phyloP scores from a whole-genome alignment of 192 early-diverging fungal genomes.

The Coemansia sp. region DNA sequence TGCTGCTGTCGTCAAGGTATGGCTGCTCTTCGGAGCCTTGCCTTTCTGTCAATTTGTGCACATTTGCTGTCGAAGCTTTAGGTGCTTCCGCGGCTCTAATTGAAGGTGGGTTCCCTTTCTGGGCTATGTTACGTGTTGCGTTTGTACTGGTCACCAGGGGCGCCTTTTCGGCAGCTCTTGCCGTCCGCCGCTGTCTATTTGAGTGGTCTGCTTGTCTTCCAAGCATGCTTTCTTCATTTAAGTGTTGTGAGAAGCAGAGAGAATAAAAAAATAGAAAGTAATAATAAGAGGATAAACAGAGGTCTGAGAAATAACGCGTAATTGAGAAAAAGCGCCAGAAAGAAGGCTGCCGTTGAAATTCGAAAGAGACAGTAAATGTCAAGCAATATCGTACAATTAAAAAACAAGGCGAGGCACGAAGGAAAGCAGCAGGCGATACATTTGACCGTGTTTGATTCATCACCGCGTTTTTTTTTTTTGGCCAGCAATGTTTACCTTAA shows the following conservation, averaged over 20 bases:
- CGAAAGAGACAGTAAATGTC: neutral
- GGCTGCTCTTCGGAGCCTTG: neutral
- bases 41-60: neutral
- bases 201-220: constrained; percentile 18
- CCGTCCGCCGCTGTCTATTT: constrained; percentile 20
- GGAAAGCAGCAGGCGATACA: neutral
- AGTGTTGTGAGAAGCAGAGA: neutral
- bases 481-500: neutral
- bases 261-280: neutral
- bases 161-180: neutral
- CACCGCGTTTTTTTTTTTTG: neutral
- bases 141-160: neutral
- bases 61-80: neutral
- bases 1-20: constrained; percentile 2
- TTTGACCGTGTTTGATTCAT: too few relatives aligned
- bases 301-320: constrained; percentile 1
- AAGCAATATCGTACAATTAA: neutral
- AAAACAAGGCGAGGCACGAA: neutral
- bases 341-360: constrained; percentile 2
- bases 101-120: constrained; percentile 1
- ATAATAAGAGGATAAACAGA: neutral
- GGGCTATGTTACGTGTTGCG: constrained; percentile 1
- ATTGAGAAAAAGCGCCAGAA: neutral
- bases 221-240: constrained; percentile 17
- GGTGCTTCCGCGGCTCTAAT: constrained; percentile 7